Evolutionary conservation across 1,284 basidiomycete genomes (phyloP), one percentile per base, ranked within the genome.

Genomic region (Microbotryum silenes-acaulis): DNA sequence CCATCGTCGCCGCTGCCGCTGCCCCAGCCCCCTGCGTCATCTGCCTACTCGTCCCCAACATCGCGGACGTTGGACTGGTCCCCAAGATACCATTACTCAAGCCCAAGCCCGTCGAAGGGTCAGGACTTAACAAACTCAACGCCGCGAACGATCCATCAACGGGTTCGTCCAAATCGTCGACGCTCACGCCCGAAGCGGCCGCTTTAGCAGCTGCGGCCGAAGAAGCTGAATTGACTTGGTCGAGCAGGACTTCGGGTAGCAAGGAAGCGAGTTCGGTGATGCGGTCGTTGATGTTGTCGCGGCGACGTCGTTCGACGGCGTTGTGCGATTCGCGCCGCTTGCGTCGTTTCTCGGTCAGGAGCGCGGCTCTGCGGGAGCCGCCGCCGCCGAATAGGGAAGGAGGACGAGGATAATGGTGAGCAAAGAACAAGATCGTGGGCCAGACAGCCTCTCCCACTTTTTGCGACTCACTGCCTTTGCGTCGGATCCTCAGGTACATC

Each of bases 211-310:
- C 48, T 16, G 51, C 54, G 51, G 44, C 29, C 25, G 51, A 45
- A 20, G 51, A 45, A 44, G 16, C 37, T 37, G 51, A 49, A 18
- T 33, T 25, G 20, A n/a, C 51, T 12, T 65, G 74, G 33, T 73
- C 66, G 25, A 78, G 67, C 61, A 78, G 72, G 16, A 70, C 62
- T 54, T 90, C 89, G 2, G 91, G 91, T 63, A 94, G 87, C 57
- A 94, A 79, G 27, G 86, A 87, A 20, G 90, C 88, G 2, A 94
- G 81, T 75, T 94, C 91, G 51, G 83, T 83, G 70, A 94, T 94
- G 76, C 89, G 88, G 78, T 93, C 91, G 76, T 94, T 94, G 75
- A 94, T 94, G 74, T 91, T 92, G 74, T 93, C 91, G 52, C 91
- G 76, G 57, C 91, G 75, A 31, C 91, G 78, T 21, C 91, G 80